phyloP scores from a whole-genome alignment of 148 eudicot genomes.

The Suaeda aralocaspica region DNA sequence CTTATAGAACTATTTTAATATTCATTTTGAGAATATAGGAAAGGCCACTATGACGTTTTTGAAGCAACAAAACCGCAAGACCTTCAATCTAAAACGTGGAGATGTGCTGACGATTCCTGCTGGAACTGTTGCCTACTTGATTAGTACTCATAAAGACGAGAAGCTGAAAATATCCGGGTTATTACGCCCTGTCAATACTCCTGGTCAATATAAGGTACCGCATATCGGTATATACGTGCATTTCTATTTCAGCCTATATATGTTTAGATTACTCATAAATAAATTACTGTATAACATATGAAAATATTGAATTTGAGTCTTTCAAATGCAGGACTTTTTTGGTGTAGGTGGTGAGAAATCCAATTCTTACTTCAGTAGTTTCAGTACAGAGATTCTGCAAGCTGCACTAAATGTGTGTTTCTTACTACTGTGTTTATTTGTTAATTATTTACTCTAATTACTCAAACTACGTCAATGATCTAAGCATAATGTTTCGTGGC shows the following conservation, averaged over 20 bases:
- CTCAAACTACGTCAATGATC: too few species aligned
- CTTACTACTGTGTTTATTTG: neutral
- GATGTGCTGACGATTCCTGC: constrained; percentile 30
- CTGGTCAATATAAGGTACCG: constrained; percentile 27
- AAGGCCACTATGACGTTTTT: constrained; percentile 18
- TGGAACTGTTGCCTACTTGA: constrained; percentile 23
- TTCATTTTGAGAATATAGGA: constrained; percentile 14
- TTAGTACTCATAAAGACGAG: constrained; percentile 19
- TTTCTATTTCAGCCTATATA: neutral
- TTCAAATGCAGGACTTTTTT: constrained; percentile 25
- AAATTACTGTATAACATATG: neutral
- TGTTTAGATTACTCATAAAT: too few species aligned
- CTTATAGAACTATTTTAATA: neutral
- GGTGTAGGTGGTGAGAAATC: constrained; percentile 17
- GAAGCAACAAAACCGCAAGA: constrained; percentile 24
- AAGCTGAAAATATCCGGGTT: constrained; percentile 24
- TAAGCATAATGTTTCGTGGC: neutral
- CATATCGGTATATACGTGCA: neutral
- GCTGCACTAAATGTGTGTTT: constrained; percentile 28
- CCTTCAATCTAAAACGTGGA: constrained; percentile 24
- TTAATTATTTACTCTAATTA: too few species aligned
- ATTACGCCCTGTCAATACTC: constrained; percentile 26
- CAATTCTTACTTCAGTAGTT: constrained; percentile 22
- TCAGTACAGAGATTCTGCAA: constrained; percentile 31
- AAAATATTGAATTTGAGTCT: neutral